Conservation (phyloP, 2,329 filamentous ascomycete species). For the Nakataea oryzae region DNA sequence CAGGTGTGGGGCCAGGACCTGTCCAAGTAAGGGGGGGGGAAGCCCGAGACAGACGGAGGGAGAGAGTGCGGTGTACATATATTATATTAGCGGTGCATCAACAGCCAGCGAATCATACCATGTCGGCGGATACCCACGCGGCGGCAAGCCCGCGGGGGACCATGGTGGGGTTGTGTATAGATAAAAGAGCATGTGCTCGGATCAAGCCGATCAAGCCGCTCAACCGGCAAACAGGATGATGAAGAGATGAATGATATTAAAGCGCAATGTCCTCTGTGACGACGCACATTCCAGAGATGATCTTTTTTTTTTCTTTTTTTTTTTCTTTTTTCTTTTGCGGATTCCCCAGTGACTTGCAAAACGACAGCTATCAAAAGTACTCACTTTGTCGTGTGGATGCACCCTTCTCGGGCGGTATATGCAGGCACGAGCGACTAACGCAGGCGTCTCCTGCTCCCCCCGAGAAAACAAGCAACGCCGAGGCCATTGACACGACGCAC, state of each 20-base stretch:
- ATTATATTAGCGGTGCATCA: neutral
- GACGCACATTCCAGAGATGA: neutral
- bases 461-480: neutral
- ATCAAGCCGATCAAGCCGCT: neutral
- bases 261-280: neutral
- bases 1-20: slow-evolving; percentile 37
- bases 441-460: no score
- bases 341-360: no score
- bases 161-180: neutral
- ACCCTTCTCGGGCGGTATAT: no score
- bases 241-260: neutral
- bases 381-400: no score
- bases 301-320: no score
- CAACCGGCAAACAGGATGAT: neutral
- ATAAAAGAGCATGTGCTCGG: neutral
- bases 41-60: no score
- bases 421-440: no score
- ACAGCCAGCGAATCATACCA: neutral
- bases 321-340: no score
- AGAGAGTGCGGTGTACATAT: neutral
- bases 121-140: neutral
- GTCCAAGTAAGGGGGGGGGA: neutral
- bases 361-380: no score
- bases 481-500: neutral
- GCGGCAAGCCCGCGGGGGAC: neutral